A percentile compares a stretch with the other conserved stretches of the same genome.
phyloP scores from a whole-genome alignment of 2,329 filamentous ascomycete species.

The Alternaria gansuensis region DNA sequence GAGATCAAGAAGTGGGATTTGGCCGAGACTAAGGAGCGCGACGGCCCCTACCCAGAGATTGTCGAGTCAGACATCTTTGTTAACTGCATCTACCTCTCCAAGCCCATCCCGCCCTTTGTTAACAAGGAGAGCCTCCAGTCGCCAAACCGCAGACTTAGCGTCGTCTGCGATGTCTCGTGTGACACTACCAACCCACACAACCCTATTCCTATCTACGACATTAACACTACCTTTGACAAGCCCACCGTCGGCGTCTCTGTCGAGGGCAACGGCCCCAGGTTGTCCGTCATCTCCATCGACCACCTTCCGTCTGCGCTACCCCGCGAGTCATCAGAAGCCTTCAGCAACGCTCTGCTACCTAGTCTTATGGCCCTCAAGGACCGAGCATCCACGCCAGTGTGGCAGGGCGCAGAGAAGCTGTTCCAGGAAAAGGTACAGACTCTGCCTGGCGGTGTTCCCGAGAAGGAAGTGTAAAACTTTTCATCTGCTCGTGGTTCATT shows the following conservation, averaged over 20 bases:
- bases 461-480: constrained; percentile 37
- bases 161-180: constrained; percentile 65
- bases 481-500: background rate
- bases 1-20: constrained; percentile 80
- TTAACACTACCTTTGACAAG: constrained; percentile 85
- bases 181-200: constrained; percentile 78
- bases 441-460: constrained; percentile 62
- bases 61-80: constrained; percentile 66
- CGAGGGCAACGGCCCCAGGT: constrained; percentile 64
- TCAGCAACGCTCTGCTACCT: constrained; percentile 79
- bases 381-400: constrained; percentile 76
- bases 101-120: constrained; percentile 83
- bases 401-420: constrained; percentile 82
- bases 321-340: constrained; percentile 85
- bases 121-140: constrained; percentile 73
- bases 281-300: constrained; percentile 77
- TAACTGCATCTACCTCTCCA: constrained; percentile 76
- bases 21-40: constrained; percentile 71
- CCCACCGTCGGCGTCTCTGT: constrained; percentile 82
- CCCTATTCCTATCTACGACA: constrained; percentile 80
- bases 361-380: constrained; percentile 81
- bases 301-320: constrained; percentile 71
- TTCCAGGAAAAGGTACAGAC: constrained; percentile 83
- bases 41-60: constrained; percentile 81
- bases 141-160: constrained; percentile 75